Evolutionary conservation across 371 early-diverging fungal species (phyloP), one percentile per base, ranked within the genome.

Genomic region (Circinella minor): DNA sequence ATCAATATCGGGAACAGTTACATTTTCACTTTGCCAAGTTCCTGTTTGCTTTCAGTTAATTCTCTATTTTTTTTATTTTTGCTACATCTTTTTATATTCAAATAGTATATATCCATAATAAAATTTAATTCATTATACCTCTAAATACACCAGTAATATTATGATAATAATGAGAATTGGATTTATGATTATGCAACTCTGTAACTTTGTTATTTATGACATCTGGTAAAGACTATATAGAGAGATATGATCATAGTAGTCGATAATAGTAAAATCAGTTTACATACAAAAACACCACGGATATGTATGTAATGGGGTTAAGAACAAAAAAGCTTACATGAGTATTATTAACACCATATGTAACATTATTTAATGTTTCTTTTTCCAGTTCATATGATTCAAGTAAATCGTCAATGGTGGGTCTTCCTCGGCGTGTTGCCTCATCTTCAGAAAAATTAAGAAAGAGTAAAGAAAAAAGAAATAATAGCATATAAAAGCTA

Each of bases 121-220:
- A 27, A 27, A 18, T 36, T 39, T 27, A 10, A 20, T 55, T 15
- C 51, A n/a, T 27, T 57, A 37, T 68, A 82, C 91, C 91, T 78
- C 86, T 81, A 65, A 91, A 88, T 18, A 87, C 79, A 49, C 89
- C 90, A 17, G 90, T 89, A 36, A 89, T 77, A 66, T 91, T 89
- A 57, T 86, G 87, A 63, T 89, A 89, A 67, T 77, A 89, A 55
- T 82, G 86, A 8, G 82, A 74, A 14, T 62, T 66, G 37, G 75
- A 61, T 65, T 74, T 74, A 27, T 85, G 63, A 20, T 61, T 51
- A 13, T 65, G 34, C 49, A 70, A 38, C 49, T 81, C 69, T 20
- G 75, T 43, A 4, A 87, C 55, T 61, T 83, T 75, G 3, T 66
- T 17, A n/a, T 76, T 64, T 6, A 86, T 71, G 18, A 73, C 17